phyloP scores from a whole-genome alignment of 2,329 filamentous ascomycete genomes.

The Arthroderma sp. region DNA sequence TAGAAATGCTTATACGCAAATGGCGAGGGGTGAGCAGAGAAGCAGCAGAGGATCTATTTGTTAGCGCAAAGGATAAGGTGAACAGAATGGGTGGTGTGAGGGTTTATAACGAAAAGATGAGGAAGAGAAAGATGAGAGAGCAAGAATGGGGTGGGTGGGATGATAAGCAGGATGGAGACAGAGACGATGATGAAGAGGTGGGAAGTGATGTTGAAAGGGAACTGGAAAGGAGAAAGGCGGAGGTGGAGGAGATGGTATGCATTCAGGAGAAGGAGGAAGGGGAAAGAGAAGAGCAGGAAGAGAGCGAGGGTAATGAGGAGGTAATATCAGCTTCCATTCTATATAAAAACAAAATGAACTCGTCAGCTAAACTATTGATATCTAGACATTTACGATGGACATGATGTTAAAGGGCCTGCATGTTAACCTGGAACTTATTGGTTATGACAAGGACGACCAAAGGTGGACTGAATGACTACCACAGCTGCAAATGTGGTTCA shows the following conservation, averaged over 20 bases:
- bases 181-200: constrained; percentile 23
- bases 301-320: constrained; percentile 24
- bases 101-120: constrained; percentile 42
- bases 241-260: constrained; percentile 25
- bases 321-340: constrained; percentile 18
- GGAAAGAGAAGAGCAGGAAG: constrained; percentile 22
- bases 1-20: constrained; percentile 44
- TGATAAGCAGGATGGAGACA: constrained; percentile 28
- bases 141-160: constrained; percentile 29
- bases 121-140: constrained; percentile 34
- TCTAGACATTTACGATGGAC: constrained; percentile 54
- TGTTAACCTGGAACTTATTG: constrained; percentile 51
- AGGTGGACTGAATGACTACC: constrained; percentile 42
- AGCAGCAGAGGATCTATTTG: constrained; percentile 58
- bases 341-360: too few relatives aligned
- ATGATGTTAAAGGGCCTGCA: constrained; percentile 57
- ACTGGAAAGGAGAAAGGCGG: constrained; percentile 25
- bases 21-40: constrained; percentile 51
- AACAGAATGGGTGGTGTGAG: constrained; percentile 51
- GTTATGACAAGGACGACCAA: constrained; percentile 47
- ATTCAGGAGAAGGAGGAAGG: constrained; percentile 22
- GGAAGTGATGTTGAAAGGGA: constrained; percentile 34
- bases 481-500: neutral
- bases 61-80: constrained; percentile 47
- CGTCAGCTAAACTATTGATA: constrained; percentile 8